Percentiles rank a stretch among this genome's conserved stretches.
Evolutionary conservation across 352 stramenopile species (phyloP).

Genomic region (Phytophthora ohioensis): DNA sequence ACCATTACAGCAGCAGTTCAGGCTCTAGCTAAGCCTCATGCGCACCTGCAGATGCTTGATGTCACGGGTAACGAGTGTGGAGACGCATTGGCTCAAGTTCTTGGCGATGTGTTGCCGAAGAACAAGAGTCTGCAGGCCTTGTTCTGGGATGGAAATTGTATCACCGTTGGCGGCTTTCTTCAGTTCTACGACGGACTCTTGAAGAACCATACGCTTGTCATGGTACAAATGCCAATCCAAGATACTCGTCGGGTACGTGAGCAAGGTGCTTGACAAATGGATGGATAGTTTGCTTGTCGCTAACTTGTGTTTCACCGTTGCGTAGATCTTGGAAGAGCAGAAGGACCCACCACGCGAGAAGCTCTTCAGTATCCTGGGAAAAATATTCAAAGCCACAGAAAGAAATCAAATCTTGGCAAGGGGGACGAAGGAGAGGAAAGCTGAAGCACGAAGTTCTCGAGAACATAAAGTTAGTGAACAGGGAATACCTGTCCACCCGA

Average conservation of each 20-base stretch:
- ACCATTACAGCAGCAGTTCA: constrained; percentile 58
- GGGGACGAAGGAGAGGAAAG: constrained; percentile 30
- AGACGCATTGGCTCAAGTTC: constrained; percentile 56
- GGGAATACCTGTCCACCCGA: constrained; percentile 16
- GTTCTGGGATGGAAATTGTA: constrained; percentile 85
- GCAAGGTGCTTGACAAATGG: no score
- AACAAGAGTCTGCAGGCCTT: constrained; percentile 72
- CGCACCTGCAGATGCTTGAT: constrained; percentile 70
- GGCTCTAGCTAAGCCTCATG: constrained; percentile 49
- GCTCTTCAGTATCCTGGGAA: constrained; percentile 74
- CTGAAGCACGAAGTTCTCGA: constrained; percentile 12
- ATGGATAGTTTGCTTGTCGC: not conserved
- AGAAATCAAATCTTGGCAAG: constrained; percentile 57
- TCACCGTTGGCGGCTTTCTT: constrained; percentile 73
- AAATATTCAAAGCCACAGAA: constrained; percentile 80
- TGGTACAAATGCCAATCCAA: constrained; percentile 83
- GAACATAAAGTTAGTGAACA: not conserved
- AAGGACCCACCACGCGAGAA: constrained; percentile 74
- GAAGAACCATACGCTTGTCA: constrained; percentile 66
- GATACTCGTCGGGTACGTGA: constrained; percentile 70
- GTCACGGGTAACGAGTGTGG: constrained; percentile 81
- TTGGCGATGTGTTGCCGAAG: constrained; percentile 55
- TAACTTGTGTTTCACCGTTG: constrained; percentile 31
- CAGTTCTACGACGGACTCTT: constrained; percentile 69
- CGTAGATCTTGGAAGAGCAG: constrained; percentile 74